A percentile compares a stretch with the other conserved stretches of the same genome.
Conservation (phyloP, 805 yeast species). For the Saccharomycopsis babjevae region DNA sequence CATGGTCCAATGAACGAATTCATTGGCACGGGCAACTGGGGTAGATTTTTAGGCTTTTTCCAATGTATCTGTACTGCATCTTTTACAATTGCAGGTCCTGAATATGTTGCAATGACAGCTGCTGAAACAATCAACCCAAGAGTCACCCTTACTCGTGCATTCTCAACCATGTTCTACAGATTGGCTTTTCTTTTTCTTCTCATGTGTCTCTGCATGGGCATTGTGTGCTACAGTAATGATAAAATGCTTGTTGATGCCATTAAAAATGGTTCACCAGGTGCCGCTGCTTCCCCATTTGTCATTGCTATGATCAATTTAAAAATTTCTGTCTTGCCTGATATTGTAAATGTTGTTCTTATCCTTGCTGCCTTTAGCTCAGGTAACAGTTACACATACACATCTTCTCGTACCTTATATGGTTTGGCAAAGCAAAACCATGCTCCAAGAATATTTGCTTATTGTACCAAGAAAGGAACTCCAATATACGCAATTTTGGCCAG, state of each 20-base stretch:
- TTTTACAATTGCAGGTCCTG: conserved; percentile 81
- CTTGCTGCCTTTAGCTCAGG: conserved; percentile 78
- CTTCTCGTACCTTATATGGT: conserved; percentile 59
- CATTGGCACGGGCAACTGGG: conserved; percentile 43
- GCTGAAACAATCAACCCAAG: conserved; percentile 72
- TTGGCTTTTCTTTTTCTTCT: conserved; percentile 58
- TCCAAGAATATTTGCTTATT: conserved; percentile 52
- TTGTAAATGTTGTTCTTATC: conserved; percentile 69
- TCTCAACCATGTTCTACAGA: conserved; percentile 62
- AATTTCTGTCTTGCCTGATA: conserved; percentile 58
- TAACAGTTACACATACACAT: conserved; percentile 67
- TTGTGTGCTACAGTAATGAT: conserved; percentile 63
- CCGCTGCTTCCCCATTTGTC: conserved; percentile 72
- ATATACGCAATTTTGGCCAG: conserved; percentile 43
- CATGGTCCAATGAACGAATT: conserved; percentile 48
- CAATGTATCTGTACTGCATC: conserved; percentile 61
- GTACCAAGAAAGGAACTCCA: conserved; percentile 64
- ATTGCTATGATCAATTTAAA: conserved; percentile 68
- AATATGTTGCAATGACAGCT: conserved; percentile 75
- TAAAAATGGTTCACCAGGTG: conserved; percentile 57
- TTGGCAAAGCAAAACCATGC: conserved; percentile 65
- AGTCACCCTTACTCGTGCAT: conserved; percentile 65
- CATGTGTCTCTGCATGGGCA: conserved; percentile 71
- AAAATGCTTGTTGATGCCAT: conserved; percentile 48
- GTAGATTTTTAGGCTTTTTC: conserved; percentile 64